Evolutionary conservation across 768 basidiomycete species (phyloP).

Genomic region (Mycena metata): DNA sequence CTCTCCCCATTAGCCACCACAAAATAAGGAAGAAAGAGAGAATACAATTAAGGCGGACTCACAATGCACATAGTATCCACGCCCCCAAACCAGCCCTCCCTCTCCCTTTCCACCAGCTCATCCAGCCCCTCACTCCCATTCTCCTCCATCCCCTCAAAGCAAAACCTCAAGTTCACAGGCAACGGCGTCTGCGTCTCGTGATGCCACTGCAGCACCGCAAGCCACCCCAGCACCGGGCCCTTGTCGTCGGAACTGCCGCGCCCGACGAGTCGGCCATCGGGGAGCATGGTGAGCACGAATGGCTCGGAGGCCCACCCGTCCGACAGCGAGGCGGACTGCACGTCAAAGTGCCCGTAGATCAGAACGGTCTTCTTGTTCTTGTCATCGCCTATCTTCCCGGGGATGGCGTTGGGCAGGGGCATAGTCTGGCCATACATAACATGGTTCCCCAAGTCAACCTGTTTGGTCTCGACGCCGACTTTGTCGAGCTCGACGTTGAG

Average conservation of each 20-base stretch:
- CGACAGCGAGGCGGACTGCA: conserved; percentile 78
- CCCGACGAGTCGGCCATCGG: no score
- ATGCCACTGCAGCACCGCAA: no score
- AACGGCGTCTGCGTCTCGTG: no score
- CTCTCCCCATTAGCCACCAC: no score
- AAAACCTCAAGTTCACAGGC: no score
- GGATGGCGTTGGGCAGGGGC: conserved; percentile 84
- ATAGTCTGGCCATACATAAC: conserved; percentile 74
- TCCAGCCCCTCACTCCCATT: conserved; percentile 88
- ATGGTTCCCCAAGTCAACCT: conserved; percentile 81
- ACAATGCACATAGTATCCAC: conserved; percentile 96
- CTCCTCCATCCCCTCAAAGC: no score
- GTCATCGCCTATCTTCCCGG: conserved; percentile 87
- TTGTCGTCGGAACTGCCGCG: no score
- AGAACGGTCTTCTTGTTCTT: conserved; percentile 93
- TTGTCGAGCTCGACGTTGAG: conserved; percentile 78
- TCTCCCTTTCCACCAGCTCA: conserved; percentile 83
- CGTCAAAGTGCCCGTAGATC: conserved; percentile 95
- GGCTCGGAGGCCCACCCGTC: conserved; percentile 95
- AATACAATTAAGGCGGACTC: no score
- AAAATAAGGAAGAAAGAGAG: no score
- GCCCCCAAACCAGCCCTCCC: conserved; percentile 80
- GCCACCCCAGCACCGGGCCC: no score
- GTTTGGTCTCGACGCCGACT: conserved; percentile 84
- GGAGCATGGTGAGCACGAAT: conserved; percentile 85